Base-by-base conservation (phyloP, 768 basidiomycete genomes). In the Trametes gibbosa region DNA sequence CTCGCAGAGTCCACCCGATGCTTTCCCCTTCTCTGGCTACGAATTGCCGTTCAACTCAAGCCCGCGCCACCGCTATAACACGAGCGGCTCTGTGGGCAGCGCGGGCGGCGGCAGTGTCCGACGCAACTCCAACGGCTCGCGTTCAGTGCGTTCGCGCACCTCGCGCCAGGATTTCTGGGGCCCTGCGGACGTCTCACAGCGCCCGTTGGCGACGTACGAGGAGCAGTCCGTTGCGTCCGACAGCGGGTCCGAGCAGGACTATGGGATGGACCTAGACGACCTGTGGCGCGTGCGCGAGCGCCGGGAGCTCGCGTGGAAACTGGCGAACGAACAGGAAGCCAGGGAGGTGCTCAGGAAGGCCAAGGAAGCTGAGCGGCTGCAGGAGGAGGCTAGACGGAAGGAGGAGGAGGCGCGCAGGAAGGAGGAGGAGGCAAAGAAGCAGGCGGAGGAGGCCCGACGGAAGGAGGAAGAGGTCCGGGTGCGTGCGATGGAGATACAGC, bases 381-480 rank as follows among this genome's bases (percentile, higher is more conserved):
- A 53, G 41, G 60, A 64, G 50, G 65, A 66, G 41, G 62, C 59
- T 2, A 58, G 43, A 23, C 59, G 52, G 10, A 63, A 58, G 51
- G 62, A 59, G 51, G 61, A 67, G 45, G 64, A 68, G 46, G 59
- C 56, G 23, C 21, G 50, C 55, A 49, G 46, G 51, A 64, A 52
- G 50, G 63, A 62, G 17, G 68, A 66, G 56, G 63, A 69, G 27
- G 58, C 53, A 21, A 59, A 54, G 35, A 41, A 46, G 41, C 63
- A 64, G 52, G 70, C 64, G 48, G 69, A 64, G 6, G 69, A 70
- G 46, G 61, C 59, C 13, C 57, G 53, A 29, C 61, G 62, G 37
- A 61, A 61, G 41, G 67, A 66, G 53, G 66, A 68, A 41, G 68
- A 68, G 55, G 58, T 58, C 45, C 62, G 63, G 46, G 46, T 52